phyloP scores from a whole-genome alignment of 2,329 filamentous ascomycete species.

The Simplicillium aogashimaense region DNA sequence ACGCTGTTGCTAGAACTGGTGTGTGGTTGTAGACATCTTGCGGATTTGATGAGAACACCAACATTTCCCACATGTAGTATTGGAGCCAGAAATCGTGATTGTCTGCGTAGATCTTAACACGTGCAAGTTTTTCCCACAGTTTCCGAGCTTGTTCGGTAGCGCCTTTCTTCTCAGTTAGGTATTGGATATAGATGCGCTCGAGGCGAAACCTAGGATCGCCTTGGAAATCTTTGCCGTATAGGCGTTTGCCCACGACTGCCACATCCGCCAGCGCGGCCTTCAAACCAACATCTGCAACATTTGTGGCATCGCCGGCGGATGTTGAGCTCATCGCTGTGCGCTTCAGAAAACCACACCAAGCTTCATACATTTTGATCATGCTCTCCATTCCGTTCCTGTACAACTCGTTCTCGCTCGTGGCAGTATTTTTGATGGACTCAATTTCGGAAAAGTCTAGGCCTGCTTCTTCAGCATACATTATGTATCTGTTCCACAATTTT shows the following conservation, averaged over 20 bases:
- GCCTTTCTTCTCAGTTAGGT: constrained; percentile 74
- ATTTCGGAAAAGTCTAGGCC: constrained; percentile 69
- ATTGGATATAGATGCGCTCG: constrained; percentile 87
- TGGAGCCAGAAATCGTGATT: constrained; percentile 90
- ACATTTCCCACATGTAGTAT: constrained; percentile 89
- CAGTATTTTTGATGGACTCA: constrained; percentile 82
- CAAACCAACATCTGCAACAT: constrained; percentile 85
- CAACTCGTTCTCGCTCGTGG: constrained; percentile 75
- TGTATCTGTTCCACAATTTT: constrained; percentile 79
- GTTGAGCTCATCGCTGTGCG: constrained; percentile 69
- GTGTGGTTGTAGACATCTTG: constrained; percentile 42
- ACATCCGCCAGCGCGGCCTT: constrained; percentile 80
- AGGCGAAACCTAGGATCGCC: constrained; percentile 86
- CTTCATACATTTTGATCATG: constrained; percentile 81
- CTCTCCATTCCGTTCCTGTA: constrained; percentile 81
- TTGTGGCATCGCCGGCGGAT: constrained; percentile 70
- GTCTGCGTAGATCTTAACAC: constrained; percentile 55
- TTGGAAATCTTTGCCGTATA: constrained; percentile 64
- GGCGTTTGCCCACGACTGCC: constrained; percentile 63
- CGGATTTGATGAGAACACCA: constrained; percentile 38
- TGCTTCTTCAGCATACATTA: constrained; percentile 74
- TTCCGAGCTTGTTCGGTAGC: constrained; percentile 67
- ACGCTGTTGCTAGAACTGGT: constrained; percentile 58
- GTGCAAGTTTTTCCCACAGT: constrained; percentile 63
- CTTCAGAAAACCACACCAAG: constrained; percentile 91